Conservation (phyloP, 768 basidiomycete genomes). For the Suillus luteus region DNA sequence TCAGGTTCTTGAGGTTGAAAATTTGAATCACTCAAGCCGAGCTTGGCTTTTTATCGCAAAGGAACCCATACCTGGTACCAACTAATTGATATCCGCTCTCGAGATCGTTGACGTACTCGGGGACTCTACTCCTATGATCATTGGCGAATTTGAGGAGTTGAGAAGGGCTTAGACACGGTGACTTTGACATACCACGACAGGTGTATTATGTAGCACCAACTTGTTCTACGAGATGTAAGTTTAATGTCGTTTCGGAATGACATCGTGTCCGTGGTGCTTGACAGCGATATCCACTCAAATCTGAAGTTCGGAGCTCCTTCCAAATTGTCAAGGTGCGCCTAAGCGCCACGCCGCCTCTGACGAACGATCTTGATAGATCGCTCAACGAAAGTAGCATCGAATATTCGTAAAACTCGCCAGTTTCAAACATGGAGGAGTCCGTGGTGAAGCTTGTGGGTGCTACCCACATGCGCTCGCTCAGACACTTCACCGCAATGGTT, state of each 20-base stretch:
- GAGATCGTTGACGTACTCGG: too few species aligned
- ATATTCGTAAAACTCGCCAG: background rate
- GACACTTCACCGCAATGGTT: background rate
- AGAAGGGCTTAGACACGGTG: background rate
- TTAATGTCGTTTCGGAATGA: background rate
- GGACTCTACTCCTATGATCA: background rate
- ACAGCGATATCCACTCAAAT: background rate
- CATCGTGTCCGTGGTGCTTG: background rate
- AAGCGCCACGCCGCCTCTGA: background rate
- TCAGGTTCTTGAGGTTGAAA: background rate
- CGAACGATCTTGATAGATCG: background rate
- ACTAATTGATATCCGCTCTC: background rate
- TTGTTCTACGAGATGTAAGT: background rate
- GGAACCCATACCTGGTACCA: conserved; percentile 2
- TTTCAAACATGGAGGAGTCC: background rate
- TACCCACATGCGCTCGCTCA: background rate
- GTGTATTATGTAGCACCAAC: background rate
- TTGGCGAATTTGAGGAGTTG: background rate
- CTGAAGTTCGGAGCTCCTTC: background rate
- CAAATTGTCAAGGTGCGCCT: background rate
- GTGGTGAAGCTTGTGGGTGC: background rate
- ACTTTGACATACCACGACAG: background rate
- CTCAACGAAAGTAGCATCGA: background rate
- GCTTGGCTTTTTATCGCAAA: conserved; percentile 16
- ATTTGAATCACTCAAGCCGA: conserved; percentile 3